A percentile compares a stretch with the other conserved stretches of the same genome.
These are phyloP conservation scores for Eucalyptus sp. DNA, from an alignment of 345 rosid species.

Conservation along the genomic window DNA sequence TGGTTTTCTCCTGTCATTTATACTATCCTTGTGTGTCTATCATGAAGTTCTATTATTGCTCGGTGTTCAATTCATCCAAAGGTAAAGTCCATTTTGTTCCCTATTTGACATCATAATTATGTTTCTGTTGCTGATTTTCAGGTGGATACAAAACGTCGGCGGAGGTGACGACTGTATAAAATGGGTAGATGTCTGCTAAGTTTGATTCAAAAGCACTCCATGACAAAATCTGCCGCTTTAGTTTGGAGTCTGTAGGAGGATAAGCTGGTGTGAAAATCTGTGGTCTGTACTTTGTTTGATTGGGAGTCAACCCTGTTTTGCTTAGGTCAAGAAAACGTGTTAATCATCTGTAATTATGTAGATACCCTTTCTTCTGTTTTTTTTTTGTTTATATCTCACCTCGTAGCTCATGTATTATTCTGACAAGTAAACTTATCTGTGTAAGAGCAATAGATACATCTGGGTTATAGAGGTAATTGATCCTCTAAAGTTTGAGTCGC, in stretches of 20 bases:
- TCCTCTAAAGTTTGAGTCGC: background rate
- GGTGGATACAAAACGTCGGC: slow-evolving; percentile 66
- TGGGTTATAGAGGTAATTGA: background rate
- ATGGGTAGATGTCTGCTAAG: background rate
- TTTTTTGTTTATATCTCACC: background rate
- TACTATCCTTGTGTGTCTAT: background rate
- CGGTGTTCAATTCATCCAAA: background rate
- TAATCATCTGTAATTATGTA: background rate
- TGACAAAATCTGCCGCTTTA: background rate
- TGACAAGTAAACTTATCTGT: background rate
- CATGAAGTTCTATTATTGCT: background rate
- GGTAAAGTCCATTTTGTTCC: background rate
- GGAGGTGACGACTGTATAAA: slow-evolving; percentile 14
- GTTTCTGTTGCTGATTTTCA: slow-evolving; percentile 6
- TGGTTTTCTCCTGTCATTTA: background rate
- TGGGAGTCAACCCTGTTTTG: background rate
- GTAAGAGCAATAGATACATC: background rate
- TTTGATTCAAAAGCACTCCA: background rate
- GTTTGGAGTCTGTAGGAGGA: background rate
- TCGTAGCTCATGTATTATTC: background rate
- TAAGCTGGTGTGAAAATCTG: background rate
- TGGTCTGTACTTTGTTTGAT: background rate
- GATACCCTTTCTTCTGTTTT: background rate
- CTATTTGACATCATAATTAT: background rate
- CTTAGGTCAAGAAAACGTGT: background rate